Base-by-base conservation (phyloP, 1,139 yeast genomes). In the Suhomyces wounanorum region DNA sequence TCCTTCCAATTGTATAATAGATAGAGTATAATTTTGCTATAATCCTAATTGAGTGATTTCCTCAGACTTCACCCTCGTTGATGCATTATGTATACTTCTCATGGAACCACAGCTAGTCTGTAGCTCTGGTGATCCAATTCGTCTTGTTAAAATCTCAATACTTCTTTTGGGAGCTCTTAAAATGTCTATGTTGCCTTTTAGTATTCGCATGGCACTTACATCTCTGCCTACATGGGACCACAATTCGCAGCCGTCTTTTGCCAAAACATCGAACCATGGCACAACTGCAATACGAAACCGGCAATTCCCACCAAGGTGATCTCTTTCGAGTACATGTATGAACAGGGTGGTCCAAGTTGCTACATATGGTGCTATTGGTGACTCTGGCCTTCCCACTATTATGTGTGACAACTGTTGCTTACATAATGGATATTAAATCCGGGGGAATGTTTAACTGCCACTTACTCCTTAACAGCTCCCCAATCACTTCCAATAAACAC, bases 1-100 rank as follows among this genome's bases (percentile, higher is more conserved):
- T 92, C 64, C 72, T 92, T 60, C 97, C 97, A 1, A 85, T 89
- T 25, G 62, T 82, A 46, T 73, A 69, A 46, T 11, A 23, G 31
- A 41, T 17, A 30, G 18, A 30, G 14, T n/a, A 3, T 30, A 30
- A 11, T 30, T 30, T 11, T 30, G 33, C 14, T 11, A 30, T 11
- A 30, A 13, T 30, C 3, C 3, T 5, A 30, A 30, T 30, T 30
- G 14, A 30, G 33, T 30, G 30, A 26, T n/a, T n/a, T 25, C 26
- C 30, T 21, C 10, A 5, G 30, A 26, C 30, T 26, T 26, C 30
- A 26, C 30, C 6, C 30, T 21, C 6, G 6, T 10, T 26, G 30
- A 10, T 26, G 10, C 10, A 26, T 9, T 26, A 8, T 26, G 30
- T 26, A 8, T 8, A 8, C 30, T 5, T 26, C 30, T 26, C 23